Conservation (phyloP, 306 rosid species). For the Prunus campanulata region DNA sequence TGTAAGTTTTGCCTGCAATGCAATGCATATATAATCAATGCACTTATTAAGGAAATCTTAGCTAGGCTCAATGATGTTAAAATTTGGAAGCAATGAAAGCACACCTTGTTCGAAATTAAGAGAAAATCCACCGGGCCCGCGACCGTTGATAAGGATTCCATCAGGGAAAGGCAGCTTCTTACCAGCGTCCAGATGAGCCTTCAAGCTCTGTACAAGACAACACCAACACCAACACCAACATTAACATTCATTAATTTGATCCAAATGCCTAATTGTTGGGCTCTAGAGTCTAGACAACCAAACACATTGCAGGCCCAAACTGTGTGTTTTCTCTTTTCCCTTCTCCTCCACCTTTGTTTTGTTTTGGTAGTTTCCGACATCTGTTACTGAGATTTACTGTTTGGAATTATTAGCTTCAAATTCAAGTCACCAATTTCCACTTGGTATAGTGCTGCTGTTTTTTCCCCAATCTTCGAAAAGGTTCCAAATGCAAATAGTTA, state of each 20-base stretch:
- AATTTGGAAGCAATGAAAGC: not conserved
- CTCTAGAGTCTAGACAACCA: too few species aligned
- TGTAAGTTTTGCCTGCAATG: constrained; percentile 82
- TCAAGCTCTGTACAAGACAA: constrained; percentile 46
- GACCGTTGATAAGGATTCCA: constrained; percentile 95
- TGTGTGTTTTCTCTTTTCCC: too few species aligned
- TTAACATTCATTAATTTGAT: not conserved
- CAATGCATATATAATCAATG: not conserved
- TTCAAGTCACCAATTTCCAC: too few species aligned
- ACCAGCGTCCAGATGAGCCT: constrained; percentile 67
- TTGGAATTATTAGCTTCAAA: not conserved
- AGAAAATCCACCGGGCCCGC: constrained; percentile 67
- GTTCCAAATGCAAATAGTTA: not conserved
- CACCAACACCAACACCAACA: not conserved
- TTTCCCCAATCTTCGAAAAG: too few species aligned
- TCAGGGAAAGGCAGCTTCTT: constrained; percentile 79
- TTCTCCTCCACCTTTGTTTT: too few species aligned
- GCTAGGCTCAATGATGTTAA: too few species aligned
- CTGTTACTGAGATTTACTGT: not conserved
- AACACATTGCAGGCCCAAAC: too few species aligned
- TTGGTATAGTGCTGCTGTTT: too few species aligned
- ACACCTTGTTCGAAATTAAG: constrained; percentile 86
- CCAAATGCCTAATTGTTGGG: too few species aligned
- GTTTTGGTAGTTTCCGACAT: not conserved
- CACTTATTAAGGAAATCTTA: too few species aligned